These are phyloP conservation scores for Magnaporthiopsis rhizophila DNA, from an alignment of 2,329 filamentous ascomycete species.

Conservation along the genomic window DNA sequence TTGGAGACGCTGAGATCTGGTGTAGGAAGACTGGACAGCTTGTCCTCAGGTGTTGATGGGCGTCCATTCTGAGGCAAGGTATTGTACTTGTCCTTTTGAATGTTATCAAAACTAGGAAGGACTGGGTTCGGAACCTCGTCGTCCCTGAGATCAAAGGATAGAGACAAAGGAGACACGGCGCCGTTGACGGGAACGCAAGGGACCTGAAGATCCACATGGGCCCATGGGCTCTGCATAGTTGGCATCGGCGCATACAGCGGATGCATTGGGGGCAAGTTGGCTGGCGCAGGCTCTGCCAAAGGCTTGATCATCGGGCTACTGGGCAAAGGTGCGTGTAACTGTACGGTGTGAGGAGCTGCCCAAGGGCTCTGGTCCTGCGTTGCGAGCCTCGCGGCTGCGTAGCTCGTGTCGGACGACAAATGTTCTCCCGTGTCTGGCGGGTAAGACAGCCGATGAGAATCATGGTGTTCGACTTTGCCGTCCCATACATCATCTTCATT, in stretches of 20 bases:
- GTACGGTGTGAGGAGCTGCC: conserved; percentile 2
- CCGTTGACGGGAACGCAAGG: neutral
- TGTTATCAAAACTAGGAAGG: neutral
- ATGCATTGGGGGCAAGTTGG: neutral
- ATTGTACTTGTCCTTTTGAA: neutral
- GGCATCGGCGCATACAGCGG: neutral
- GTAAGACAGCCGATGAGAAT: neutral
- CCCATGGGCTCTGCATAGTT: conserved; percentile 2
- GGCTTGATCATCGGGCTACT: neutral
- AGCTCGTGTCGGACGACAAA: neutral
- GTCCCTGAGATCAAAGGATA: neutral
- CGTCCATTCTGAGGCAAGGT: conserved; percentile 6
- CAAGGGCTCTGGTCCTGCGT: conserved; percentile 16
- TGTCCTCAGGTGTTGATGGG: conserved; percentile 20
- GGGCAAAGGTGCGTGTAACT: neutral
- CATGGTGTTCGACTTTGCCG: neutral
- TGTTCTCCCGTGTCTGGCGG: neutral
- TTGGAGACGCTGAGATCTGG: conserved; percentile 40
- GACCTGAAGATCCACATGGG: neutral
- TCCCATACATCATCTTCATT: neutral
- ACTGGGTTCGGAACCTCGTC: conserved; percentile 3
- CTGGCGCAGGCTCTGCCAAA: neutral
- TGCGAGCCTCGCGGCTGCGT: conserved; percentile 6
- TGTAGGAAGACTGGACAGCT: conserved; percentile 26
- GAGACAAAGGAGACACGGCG: neutral